phyloP scores from a whole-genome alignment of 2,329 filamentous ascomycete genomes.

The Pyrenochaeta sp. region DNA sequence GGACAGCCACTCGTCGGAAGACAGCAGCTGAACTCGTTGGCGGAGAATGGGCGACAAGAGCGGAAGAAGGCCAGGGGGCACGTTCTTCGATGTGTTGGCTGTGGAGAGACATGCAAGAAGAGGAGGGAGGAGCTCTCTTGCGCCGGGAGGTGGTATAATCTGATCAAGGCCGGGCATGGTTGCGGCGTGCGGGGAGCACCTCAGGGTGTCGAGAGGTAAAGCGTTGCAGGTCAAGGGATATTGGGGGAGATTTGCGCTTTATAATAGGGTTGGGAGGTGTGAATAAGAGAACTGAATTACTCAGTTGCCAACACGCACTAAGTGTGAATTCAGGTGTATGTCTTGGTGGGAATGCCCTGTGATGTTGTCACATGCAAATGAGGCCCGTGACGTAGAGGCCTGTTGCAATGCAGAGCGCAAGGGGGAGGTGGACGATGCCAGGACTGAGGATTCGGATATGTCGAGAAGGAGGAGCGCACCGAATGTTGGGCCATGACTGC shows the following conservation, averaged over 20 bases:
- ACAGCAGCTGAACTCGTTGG: slow-evolving; percentile 69
- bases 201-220: neutral
- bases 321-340: too few relatives aligned
- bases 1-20: slow-evolving; percentile 72
- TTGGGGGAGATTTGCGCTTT: too few relatives aligned
- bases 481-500: slow-evolving; percentile 22
- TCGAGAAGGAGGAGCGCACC: slow-evolving; percentile 9
- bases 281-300: too few relatives aligned
- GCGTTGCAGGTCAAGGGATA: neutral
- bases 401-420: slow-evolving; percentile 9
- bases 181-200: slow-evolving; percentile 5
- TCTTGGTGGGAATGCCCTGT: slow-evolving; percentile 14
- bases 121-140: slow-evolving; percentile 65
- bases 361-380: slow-evolving; percentile 41
- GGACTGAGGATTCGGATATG: slow-evolving; percentile 4
- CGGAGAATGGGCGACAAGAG: slow-evolving; percentile 69
- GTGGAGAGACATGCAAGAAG: slow-evolving; percentile 69
- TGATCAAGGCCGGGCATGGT: slow-evolving; percentile 57
- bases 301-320: too few relatives aligned
- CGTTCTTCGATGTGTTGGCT: slow-evolving; percentile 65
- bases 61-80: slow-evolving; percentile 67
- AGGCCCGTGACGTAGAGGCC: slow-evolving; percentile 21
- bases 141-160: slow-evolving; percentile 62
- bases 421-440: neutral
- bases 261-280: too few relatives aligned